These are phyloP conservation scores for Speleostelium caveatum DNA, from an alignment of 78 protist genomes.

Conservation along the genomic window DNA sequence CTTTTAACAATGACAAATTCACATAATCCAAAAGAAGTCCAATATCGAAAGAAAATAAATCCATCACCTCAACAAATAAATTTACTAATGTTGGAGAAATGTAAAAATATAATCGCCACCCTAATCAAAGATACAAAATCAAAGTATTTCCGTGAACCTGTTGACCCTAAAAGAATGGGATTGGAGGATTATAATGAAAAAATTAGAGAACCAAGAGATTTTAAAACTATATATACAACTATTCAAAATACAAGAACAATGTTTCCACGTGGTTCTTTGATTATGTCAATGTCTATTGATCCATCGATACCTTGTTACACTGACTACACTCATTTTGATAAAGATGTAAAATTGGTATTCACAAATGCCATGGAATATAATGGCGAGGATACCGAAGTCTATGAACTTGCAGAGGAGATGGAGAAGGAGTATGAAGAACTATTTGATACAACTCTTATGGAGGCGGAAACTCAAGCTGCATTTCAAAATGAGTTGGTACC, in stretches of 20 bases:
- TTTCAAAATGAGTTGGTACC: slow-evolving; percentile 32
- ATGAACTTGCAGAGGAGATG: slow-evolving; percentile 39
- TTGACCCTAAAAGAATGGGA: not conserved
- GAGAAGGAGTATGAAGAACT: slow-evolving; percentile 40
- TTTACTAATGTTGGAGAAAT: slow-evolving; percentile 10
- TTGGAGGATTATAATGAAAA: slow-evolving; percentile 19
- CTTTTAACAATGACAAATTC: not conserved
- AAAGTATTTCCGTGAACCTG: slow-evolving; percentile 52
- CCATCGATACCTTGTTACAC: not conserved
- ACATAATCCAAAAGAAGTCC: not conserved
- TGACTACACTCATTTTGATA: not conserved
- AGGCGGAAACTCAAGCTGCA: slow-evolving; percentile 5
- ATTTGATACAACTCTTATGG: not conserved
- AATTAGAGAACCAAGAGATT: slow-evolving; percentile 33
- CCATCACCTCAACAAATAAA: slow-evolving; percentile 1
- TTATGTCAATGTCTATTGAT: too few species aligned
- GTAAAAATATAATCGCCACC: not conserved
- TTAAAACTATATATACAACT: slow-evolving; percentile 9
- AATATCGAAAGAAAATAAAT: slow-evolving; percentile 23
- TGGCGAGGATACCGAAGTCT: not conserved
- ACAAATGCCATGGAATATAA: slow-evolving; percentile 52
- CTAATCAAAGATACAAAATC: slow-evolving; percentile 46
- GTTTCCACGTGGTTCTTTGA: too few species aligned
- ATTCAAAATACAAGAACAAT: not conserved
- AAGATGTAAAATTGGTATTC: slow-evolving; percentile 38